Evolutionary conservation across 1,139 yeast genomes (phyloP).

Genomic region (Suhomyces guaymorum): DNA sequence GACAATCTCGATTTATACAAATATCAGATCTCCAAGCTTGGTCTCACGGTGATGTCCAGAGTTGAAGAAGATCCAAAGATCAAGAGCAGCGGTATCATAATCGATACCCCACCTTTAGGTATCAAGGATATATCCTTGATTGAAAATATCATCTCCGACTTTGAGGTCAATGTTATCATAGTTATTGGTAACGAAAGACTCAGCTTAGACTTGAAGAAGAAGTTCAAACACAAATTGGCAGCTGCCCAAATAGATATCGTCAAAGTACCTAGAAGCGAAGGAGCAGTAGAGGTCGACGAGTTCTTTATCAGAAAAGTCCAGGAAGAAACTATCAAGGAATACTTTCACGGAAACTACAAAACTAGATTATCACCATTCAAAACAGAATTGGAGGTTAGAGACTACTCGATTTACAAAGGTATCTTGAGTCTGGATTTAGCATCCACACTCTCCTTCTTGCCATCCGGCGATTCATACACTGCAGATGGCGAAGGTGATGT

Average conservation of each 20-base stretch:
- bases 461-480: slow-evolving; percentile 48
- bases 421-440: slow-evolving; percentile 40
- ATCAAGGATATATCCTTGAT: slow-evolving; percentile 54
- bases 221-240: slow-evolving; percentile 44
- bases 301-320: slow-evolving; percentile 68
- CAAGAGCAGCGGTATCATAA: slow-evolving; percentile 60
- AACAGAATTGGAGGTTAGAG: slow-evolving; percentile 43
- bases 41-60: slow-evolving; percentile 58
- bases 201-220: slow-evolving; percentile 61
- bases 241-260: slow-evolving; percentile 44
- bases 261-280: slow-evolving; percentile 71
- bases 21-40: slow-evolving; percentile 56
- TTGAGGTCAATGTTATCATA: slow-evolving; percentile 57
- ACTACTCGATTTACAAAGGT: slow-evolving; percentile 40
- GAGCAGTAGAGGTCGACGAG: slow-evolving; percentile 73
- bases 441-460: slow-evolving; percentile 43
- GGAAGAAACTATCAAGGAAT: slow-evolving; percentile 76
- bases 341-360: slow-evolving; percentile 77
- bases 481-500: slow-evolving; percentile 26
- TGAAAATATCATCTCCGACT: slow-evolving; percentile 61
- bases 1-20: slow-evolving; percentile 66
- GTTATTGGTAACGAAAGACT: slow-evolving; percentile 68
- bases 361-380: slow-evolving; percentile 73
- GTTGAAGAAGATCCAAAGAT: slow-evolving; percentile 55
- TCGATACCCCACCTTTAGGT: slow-evolving; percentile 77